Evolutionary conservation across 2,329 filamentous ascomycete species (phyloP).

Genomic region (Bretziella fagacearum): DNA sequence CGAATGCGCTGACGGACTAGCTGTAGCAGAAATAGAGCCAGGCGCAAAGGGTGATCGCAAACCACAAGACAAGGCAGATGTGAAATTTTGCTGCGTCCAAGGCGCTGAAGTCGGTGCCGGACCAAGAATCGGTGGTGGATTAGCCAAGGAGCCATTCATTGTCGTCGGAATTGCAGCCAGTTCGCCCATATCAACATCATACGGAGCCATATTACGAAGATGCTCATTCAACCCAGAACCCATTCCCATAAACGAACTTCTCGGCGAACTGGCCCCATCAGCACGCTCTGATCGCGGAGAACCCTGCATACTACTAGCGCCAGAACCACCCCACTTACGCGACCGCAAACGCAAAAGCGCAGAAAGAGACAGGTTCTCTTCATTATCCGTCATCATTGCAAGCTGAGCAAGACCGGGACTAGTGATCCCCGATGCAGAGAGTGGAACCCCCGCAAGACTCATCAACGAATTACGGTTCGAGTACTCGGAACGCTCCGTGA

Average conservation of each 20-base stretch:
- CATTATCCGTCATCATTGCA: constrained; percentile 41
- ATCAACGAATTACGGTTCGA: constrained; percentile 86
- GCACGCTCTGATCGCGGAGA: constrained; percentile 34
- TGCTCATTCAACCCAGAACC: constrained; percentile 9
- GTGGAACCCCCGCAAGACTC: constrained; percentile 43
- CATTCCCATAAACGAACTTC: constrained; percentile 7
- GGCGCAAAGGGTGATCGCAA: not conserved
- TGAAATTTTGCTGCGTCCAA: not conserved
- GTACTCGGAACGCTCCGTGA: constrained; percentile 91
- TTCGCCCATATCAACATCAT: not conserved
- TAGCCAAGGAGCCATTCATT: too few species aligned
- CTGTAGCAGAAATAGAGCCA: not conserved
- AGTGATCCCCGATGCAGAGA: constrained; percentile 28
- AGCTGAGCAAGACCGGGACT: constrained; percentile 66
- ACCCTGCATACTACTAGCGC: constrained; percentile 43
- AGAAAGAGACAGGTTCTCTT: constrained; percentile 52
- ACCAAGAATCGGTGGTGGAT: not conserved
- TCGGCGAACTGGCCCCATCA: constrained; percentile 30
- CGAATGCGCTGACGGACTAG: not conserved
- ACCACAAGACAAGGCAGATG: not conserved
- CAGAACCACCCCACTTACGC: constrained; percentile 66
- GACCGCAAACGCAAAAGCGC: constrained; percentile 56
- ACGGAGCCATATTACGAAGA: not conserved
- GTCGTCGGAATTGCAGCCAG: not conserved
- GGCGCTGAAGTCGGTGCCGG: not conserved